Conservation (phyloP, 179 eudicot species). For the Corrigiola litoralis region DNA sequence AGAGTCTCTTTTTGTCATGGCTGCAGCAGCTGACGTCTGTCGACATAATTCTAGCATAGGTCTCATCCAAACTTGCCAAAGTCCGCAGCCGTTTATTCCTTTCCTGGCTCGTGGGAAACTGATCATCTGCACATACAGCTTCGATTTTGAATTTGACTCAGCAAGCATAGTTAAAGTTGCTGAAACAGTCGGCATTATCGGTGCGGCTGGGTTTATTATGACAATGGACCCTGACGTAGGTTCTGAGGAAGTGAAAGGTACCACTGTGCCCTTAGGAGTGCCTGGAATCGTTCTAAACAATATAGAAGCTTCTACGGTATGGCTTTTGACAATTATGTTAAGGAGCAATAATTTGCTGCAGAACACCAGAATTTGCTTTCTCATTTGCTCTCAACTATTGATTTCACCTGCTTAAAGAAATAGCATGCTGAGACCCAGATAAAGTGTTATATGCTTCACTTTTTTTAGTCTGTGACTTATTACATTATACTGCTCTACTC, state of each 20-base stretch:
- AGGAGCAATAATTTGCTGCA: background rate
- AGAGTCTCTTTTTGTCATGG: constrained; percentile 38
- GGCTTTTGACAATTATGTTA: background rate
- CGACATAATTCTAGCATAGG: constrained; percentile 36
- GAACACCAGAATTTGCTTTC: background rate
- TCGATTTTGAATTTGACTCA: constrained; percentile 49
- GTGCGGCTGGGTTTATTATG: constrained; percentile 66
- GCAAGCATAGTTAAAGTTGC: constrained; percentile 50
- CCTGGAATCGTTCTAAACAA: constrained; percentile 57
- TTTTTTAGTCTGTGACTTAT: background rate
- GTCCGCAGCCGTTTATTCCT: constrained; percentile 40
- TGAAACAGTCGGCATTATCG: constrained; percentile 40
- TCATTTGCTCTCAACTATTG: background rate
- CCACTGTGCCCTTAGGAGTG: constrained; percentile 40
- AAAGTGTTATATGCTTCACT: background rate
- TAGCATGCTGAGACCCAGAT: background rate
- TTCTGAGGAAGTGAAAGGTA: constrained; percentile 53
- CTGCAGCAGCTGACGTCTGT: constrained; percentile 60
- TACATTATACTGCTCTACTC: too few species aligned
- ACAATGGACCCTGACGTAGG: constrained; percentile 59
- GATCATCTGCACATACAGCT: constrained; percentile 59
- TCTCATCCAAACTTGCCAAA: constrained; percentile 53
- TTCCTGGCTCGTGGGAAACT: constrained; percentile 51
- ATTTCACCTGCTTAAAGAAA: background rate
- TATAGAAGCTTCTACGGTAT: constrained; percentile 53